phyloP scores from a whole-genome alignment of 495 filamentous ascomycete species.

The Astrothelium subdiscretum region DNA sequence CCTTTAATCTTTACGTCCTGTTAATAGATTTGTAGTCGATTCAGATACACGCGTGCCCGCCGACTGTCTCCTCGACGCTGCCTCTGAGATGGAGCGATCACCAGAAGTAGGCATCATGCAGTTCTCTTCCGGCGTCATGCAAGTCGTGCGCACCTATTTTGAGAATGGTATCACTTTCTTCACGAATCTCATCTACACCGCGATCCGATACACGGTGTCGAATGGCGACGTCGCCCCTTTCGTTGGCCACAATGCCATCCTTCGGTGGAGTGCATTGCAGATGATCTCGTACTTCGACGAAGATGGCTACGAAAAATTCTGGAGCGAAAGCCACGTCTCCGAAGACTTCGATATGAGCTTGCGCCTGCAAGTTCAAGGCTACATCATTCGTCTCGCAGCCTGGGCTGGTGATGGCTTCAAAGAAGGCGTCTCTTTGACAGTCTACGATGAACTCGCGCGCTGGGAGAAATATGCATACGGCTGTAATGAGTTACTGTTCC shows the following conservation, averaged over 20 bases:
- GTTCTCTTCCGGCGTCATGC: constrained; percentile 73
- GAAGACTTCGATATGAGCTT: constrained; percentile 37
- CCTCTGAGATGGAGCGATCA: constrained; percentile 68
- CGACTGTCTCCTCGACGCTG: constrained; percentile 67
- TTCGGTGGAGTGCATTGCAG: constrained; percentile 28
- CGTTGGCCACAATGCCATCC: constrained; percentile 28
- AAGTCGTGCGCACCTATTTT: constrained; percentile 40
- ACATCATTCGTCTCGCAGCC: constrained; percentile 32
- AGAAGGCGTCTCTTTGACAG: constrained; percentile 36
- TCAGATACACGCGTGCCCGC: constrained; percentile 63
- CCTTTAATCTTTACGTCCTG: background rate
- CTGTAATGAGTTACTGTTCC: constrained; percentile 34
- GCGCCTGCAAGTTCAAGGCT: constrained; percentile 29
- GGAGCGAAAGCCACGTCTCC: constrained; percentile 34
- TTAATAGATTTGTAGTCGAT: constrained; percentile 36
- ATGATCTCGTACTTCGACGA: constrained; percentile 22
- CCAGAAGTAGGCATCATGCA: constrained; percentile 75
- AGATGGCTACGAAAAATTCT: constrained; percentile 30
- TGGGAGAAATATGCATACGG: constrained; percentile 37
- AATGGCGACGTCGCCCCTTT: constrained; percentile 32
- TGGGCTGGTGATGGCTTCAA: constrained; percentile 35
- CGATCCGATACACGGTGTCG: constrained; percentile 30
- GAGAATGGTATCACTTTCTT: constrained; percentile 36
- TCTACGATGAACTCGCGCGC: constrained; percentile 36
- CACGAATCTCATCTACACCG: constrained; percentile 33